Evolutionary conservation across 805 yeast species (phyloP), one percentile per base, ranked within the genome.

Genomic region (Myxozyma sirexii): DNA sequence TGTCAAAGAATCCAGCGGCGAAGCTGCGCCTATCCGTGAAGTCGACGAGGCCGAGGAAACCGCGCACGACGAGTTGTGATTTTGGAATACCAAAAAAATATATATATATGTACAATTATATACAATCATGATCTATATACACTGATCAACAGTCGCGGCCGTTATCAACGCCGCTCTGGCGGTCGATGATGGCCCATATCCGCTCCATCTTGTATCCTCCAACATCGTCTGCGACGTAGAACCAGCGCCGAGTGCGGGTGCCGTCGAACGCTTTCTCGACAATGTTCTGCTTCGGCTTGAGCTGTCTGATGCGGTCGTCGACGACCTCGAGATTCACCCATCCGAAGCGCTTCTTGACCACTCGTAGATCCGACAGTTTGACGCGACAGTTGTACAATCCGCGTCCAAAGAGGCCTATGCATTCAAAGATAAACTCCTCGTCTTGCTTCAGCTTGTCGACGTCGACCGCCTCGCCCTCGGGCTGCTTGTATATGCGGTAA

Each of bases 141-240:
- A 29, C n/a, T n/a, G n/a, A 29, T 29, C 33, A 29, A 29, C 33
- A 53, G 21, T 47, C 54, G 60, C 96, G 76, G 4, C 94, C 94
- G 63, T 86, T 86, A 66, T 87, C 80, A 10, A 87, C 76, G 0
- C 86, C 89, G 48, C 84, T 77, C 60, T 86, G 84, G 50, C 76
- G 75, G 70, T 90, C 96, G 0, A 87, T 82, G n/a, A 88, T 81
- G 0, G 92, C 90, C 93, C 96, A 86, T 4, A 89, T 74, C 56
- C 96, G 76, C 68, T 89, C 94, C 96, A 89, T 89, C 64, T 83
- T 83, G 70, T 87, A 75, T 1, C 96, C 96, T 1, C 96, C 94
- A 45, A 87, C 76, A 64, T 88, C 86, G 68, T 89, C 96, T 15
- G 79, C 81, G 1, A 89, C 81, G 68, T 84, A 87, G 70, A 77